Evolutionary conservation across 2,329 filamentous ascomycete genomes (phyloP).

Genomic region (Fusarium pseudocircinatum): DNA sequence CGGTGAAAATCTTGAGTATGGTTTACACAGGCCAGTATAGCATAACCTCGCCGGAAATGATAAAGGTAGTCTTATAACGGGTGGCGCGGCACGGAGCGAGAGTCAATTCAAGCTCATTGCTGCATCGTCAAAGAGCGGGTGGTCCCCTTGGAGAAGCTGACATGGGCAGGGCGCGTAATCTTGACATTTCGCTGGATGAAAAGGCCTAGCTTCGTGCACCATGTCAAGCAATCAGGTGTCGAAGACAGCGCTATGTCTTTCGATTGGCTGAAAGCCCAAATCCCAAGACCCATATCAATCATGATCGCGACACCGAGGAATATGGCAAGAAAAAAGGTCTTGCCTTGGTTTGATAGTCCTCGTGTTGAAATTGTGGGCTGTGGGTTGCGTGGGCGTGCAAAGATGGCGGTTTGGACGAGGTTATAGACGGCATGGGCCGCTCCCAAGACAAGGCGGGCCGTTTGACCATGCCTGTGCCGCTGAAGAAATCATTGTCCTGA

Average conservation of each 20-base stretch:
- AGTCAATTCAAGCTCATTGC: slow-evolving; percentile 32
- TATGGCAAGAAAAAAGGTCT: slow-evolving; percentile 5
- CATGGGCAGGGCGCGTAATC: slow-evolving; percentile 62
- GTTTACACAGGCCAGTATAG: neutral
- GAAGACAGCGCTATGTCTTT: slow-evolving; percentile 47
- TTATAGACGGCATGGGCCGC: slow-evolving; percentile 30
- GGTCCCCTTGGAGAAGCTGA: slow-evolving; percentile 29
- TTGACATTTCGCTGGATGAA: slow-evolving; percentile 59
- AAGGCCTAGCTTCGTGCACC: slow-evolving; percentile 51
- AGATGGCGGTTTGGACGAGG: slow-evolving; percentile 9
- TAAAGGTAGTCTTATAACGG: slow-evolving; percentile 15
- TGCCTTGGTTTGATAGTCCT: slow-evolving; percentile 6
- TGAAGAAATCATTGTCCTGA: slow-evolving; percentile 35
- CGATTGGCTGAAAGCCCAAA: slow-evolving; percentile 51
- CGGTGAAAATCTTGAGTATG: neutral
- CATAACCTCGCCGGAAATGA: neutral
- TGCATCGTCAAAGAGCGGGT: slow-evolving; percentile 11
- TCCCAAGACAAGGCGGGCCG: slow-evolving; percentile 29
- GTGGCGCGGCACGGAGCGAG: slow-evolving; percentile 51
- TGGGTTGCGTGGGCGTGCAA: slow-evolving; percentile 24
- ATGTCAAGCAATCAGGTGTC: slow-evolving; percentile 59
- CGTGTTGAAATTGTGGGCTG: slow-evolving; percentile 11
- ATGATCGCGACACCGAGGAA: slow-evolving; percentile 27
- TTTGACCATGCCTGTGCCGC: slow-evolving; percentile 26
- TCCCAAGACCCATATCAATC: slow-evolving; percentile 31